Base-by-base conservation (phyloP, 805 yeast genomes). In the Metschnikowia arizonensis region DNA sequence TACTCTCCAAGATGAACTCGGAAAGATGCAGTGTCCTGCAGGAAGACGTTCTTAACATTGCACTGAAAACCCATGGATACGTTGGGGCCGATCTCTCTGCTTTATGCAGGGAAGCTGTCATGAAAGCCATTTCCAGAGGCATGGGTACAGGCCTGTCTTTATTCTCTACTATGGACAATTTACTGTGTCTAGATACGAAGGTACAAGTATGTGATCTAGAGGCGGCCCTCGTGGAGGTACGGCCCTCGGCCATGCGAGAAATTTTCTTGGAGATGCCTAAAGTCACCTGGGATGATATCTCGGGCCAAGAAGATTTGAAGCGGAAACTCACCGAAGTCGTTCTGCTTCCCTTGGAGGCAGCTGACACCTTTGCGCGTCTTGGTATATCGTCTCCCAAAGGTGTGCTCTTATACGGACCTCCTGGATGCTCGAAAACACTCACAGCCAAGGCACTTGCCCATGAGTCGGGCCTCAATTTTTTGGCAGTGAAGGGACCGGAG, bases 191-290 rank as follows among this genome's bases (percentile, higher is more conserved):
- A 14, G 54, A 51, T 29, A 66, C 84, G 50, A 74, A 68, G 45
- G 78, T 88, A 2, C 58, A 65, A 1, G 47, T 69, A 9, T 62
- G 60, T 0, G 96, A 91, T 57, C 72, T 91, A n/a, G 81, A 81
- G 40, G 64, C 63, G 18, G 90, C 97, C 0, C 64, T 89, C 61
- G 65, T 80, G 1, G 90, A 86, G n/a, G 81, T 93, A 2, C 74
- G 95, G 41, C 98, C 99, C 2, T 85, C 96, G 48, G 98, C 98
- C 2, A 93, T 93, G 99, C 77, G 96, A 47, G 99, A 93, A 62
- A 87, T 91, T 42, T 83, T 89, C 46, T 69, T 93, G 41, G 99
- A 93, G 57, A 87, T 90, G 79, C 98, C 99, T 8, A 87, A 88
- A 57, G 95, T 90, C 0, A 76, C 78, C 49, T 93, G 99, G 98